phyloP scores from a whole-genome alignment of 306 rosid genomes.

The Trichosanthes cucumerina region DNA sequence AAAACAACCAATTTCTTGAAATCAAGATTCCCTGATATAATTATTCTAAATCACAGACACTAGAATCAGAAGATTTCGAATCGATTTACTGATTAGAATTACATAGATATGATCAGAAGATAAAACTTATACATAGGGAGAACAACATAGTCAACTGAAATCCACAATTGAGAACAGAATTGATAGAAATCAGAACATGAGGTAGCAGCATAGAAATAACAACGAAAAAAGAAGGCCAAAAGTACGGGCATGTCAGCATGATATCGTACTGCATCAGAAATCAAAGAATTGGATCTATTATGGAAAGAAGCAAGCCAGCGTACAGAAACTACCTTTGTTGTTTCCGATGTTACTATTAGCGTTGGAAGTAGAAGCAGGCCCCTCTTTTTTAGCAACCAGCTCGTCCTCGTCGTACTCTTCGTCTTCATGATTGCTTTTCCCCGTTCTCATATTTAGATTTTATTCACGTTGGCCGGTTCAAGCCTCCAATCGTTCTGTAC shows the following conservation, averaged over 20 bases:
- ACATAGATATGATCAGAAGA: neutral
- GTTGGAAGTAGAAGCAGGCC: slow-evolving; percentile 52
- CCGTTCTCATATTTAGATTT: slow-evolving; percentile 52
- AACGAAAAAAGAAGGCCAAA: neutral
- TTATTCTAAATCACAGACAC: neutral
- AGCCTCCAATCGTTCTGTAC: slow-evolving; percentile 1
- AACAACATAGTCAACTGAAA: neutral
- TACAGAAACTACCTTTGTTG: slow-evolving; percentile 43
- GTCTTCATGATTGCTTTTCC: slow-evolving; percentile 65
- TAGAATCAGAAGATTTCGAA: neutral
- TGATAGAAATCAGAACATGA: neutral
- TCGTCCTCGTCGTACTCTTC: slow-evolving; percentile 89
- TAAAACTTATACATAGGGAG: neutral
- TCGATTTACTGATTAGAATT: neutral
- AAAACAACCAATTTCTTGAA: neutral
- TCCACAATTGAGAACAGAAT: neutral
- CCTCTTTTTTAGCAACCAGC: slow-evolving; percentile 52
- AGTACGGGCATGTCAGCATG: neutral
- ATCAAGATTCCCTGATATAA: neutral
- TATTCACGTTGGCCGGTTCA: neutral
- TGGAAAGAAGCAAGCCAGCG: neutral
- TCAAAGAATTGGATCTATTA: neutral
- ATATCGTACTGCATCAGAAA: slow-evolving; percentile 10
- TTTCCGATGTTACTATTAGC: slow-evolving; percentile 27
- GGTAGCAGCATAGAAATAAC: neutral